Base-by-base conservation (phyloP, 352 stramenopile species). In the Pythium guiyangense region DNA sequence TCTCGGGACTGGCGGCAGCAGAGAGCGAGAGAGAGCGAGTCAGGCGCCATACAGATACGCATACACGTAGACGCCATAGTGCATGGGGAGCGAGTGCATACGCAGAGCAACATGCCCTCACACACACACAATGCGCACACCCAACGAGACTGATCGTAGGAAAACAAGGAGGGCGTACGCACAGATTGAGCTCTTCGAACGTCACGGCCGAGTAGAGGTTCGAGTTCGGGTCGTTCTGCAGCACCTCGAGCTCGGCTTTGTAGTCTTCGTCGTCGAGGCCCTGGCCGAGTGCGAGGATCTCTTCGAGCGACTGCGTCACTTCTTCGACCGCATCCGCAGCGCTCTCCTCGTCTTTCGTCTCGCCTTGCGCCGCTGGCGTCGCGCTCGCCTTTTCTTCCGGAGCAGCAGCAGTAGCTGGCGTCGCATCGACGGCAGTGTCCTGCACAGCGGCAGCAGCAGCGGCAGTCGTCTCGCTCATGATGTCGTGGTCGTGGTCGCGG, bases 191-290 rank as follows among this genome's bases (percentile, higher is more conserved):
- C 54, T 94, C 84, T 60, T 94, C 84, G 48, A 94, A 94, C 11
- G 79, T 92, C 35, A 92, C 80, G 56, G 84, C 84, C 59, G 84
- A 92, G 62, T 79, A 94, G 25, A 94, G 60, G 60, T 92, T 90
- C 11, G 84, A 92, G 65, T 86, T 89, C 31, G 83, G 80, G 64
- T 92, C 77, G 62, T 92, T 92, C 75, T 90, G 84, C 40, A 94
- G 65, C 57, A 94, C 74, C 49, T 94, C 76, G 29, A 90, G 73
- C 66, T 88, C 79, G 42, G 82, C 81, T 63, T 90, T 94, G 77
- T 94, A 94, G 67, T 94, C 84, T 62, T 94, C 59, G 49, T 94
- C 84, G 60, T 94, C 84, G 55, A 94, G 75, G 1, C 84, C 84
- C 59, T 94, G 84, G 50, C 84, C 84, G 35, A 94, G 74, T 58